Conservation (phyloP, 257 asterid species). For the Salvia miltiorrhiza region DNA sequence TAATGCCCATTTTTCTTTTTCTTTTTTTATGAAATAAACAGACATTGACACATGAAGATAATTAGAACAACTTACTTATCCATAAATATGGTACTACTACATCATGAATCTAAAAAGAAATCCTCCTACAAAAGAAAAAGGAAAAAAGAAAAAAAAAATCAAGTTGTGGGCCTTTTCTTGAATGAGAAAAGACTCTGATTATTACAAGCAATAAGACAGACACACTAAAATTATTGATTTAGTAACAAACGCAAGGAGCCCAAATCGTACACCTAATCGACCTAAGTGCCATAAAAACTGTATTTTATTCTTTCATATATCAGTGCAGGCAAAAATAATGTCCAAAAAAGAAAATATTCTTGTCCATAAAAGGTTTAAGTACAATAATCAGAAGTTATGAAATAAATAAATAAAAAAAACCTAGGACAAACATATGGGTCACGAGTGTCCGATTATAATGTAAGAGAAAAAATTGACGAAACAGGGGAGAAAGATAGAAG, state of each 20-base stretch:
- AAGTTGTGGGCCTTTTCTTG: constrained; percentile 12
- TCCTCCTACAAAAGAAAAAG: neutral
- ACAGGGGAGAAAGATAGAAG: constrained; percentile 27
- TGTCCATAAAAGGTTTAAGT: neutral
- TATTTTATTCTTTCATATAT: neutral
- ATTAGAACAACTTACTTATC: neutral
- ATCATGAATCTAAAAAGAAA: no score
- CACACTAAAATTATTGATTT: neutral
- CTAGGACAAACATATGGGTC: constrained; percentile 23
- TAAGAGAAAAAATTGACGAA: constrained; percentile 28
- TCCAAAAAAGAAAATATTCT: neutral
- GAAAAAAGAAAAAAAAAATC: neutral
- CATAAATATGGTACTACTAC: neutral
- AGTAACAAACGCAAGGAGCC: neutral
- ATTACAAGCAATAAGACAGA: constrained; percentile 23
- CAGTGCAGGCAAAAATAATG: neutral
- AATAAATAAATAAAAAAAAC: neutral
- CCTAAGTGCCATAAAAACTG: neutral
- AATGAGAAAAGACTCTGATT: constrained; percentile 13
- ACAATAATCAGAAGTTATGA: neutral
- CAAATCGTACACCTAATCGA: neutral
- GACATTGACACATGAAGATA: no score
- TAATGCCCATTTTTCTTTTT: no score
- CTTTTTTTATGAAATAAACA: no score
- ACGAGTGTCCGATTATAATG: constrained; percentile 3